Evolutionary conservation across 495 filamentous ascomycete species (phyloP), one percentile per base, ranked within the genome.

Genomic region (Aspergillus nanangensis): DNA sequence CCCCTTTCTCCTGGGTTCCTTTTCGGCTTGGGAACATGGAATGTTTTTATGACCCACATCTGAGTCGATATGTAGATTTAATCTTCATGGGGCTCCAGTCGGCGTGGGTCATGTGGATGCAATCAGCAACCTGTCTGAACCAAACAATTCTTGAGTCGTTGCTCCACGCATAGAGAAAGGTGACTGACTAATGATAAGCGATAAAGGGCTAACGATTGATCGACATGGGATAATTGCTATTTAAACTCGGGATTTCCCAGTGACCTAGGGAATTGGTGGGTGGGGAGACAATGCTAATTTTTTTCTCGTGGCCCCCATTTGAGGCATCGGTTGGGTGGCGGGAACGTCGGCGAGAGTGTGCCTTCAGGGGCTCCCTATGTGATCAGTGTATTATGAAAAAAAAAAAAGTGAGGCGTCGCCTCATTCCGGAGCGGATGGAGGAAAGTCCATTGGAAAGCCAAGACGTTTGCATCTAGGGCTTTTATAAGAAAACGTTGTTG

Each of bases 401-500:
- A 3, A 20, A 8, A 9, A 31, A 38, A 22, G 33, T 35, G 18
- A 23, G 35, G 18, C 39, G 39, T n/a, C 8, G 47, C 50, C 47
- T 52, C 39, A 23, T 44, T 43, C 40, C 40, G 34, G 50, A 33
- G 32, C 36, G 37, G 32, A 19, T 37, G 49, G 49, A 41, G 44
- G 33, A 9, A 27, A 34, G 37, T 38, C 42, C 41, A 41, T 49
- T 50, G 41, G 41, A 14, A 40, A 49, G 31, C 37, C 43, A 19
- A 46, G 42, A 10, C 43, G 31, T 36, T 46, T 42, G 48, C 42
- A 42, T 35, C 22, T 18, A 46, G 38, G 33, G 14, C 19, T 21
- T 11, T 51, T 11, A 42, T 35, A 29, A 47, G 46, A 34, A 17
- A 47, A 38, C 44, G 49, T 38, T 43, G 49, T 47, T 52, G 23